These are phyloP conservation scores for Pseudonitzschia multistriata DNA, from an alignment of 108 stramenopile genomes.

Conservation along the genomic window DNA sequence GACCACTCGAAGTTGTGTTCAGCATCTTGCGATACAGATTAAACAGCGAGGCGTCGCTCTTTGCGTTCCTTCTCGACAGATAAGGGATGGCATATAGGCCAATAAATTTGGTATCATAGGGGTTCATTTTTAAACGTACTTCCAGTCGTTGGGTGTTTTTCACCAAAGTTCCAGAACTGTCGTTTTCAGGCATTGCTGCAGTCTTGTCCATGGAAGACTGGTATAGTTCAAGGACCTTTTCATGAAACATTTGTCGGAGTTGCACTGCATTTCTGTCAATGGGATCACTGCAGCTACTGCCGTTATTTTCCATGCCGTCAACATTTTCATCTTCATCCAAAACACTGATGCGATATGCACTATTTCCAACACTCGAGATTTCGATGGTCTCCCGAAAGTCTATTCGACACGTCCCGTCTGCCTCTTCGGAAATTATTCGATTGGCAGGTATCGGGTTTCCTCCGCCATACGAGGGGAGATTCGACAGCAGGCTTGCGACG, in stretches of 20 bases:
- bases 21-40: constrained; percentile 1
- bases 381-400: constrained; percentile 7
- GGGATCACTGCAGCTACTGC: neutral
- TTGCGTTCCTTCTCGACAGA: constrained; percentile 10
- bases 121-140: constrained; percentile 8
- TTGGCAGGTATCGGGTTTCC: neutral
- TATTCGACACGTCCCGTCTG: neutral
- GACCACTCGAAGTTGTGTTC: neutral
- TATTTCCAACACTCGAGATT: neutral
- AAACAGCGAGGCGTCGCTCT: neutral
- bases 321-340: neutral
- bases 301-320: neutral
- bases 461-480: neutral
- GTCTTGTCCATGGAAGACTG: neutral
- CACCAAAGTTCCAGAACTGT: neutral
- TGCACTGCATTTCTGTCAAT: neutral
- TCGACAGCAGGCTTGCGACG: constrained; percentile 11
- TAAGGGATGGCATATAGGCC: constrained; percentile 11
- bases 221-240: constrained; percentile 7
- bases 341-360: neutral
- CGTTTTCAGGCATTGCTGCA: neutral
- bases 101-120: neutral
- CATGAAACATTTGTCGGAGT: constrained; percentile 7
- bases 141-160: neutral
- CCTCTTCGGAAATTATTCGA: constrained; percentile 1